Evolutionary conservation across 2,329 filamentous ascomycete genomes (phyloP).

Genomic region (Exophiala aquamarina): DNA sequence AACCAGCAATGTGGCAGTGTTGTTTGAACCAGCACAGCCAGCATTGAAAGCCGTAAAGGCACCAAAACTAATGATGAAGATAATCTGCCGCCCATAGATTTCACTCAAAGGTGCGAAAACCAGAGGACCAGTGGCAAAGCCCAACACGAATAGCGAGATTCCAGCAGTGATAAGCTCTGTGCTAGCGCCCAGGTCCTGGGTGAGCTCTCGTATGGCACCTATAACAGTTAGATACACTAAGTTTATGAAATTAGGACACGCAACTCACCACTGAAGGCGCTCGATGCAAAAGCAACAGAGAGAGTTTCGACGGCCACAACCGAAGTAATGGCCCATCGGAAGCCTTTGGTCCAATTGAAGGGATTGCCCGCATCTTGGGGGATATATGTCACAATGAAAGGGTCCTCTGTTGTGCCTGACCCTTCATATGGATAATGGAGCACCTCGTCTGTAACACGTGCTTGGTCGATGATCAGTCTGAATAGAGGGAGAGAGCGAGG

Average conservation of each 20-base stretch:
- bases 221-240: background rate
- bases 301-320: conserved; percentile 67
- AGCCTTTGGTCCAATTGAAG: conserved; percentile 54
- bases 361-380: conserved; percentile 67
- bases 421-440: conserved; percentile 58
- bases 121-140: conserved; percentile 60
- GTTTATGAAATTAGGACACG: background rate
- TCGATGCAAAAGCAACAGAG: conserved; percentile 68
- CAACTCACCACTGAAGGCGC: conserved; percentile 54
- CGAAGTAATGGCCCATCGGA: conserved; percentile 67
- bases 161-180: conserved; percentile 56
- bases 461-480: conserved; percentile 57
- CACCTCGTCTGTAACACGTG: conserved; percentile 58
- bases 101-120: conserved; percentile 68
- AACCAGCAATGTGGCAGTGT: conserved; percentile 62
- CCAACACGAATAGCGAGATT: conserved; percentile 64
- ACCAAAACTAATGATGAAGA: conserved; percentile 61
- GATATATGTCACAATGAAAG: conserved; percentile 68
- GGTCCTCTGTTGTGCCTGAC: conserved; percentile 64
- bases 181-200: conserved; percentile 52
- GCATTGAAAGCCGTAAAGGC: conserved; percentile 63
- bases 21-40: conserved; percentile 57
- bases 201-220: conserved; percentile 40
- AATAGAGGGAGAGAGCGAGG: conserved; percentile 39
- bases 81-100: conserved; percentile 59